Evolutionary conservation across 352 stramenopile species (phyloP), one percentile per base, ranked within the genome.

Genomic region (Globisporangium takayamanum): DNA sequence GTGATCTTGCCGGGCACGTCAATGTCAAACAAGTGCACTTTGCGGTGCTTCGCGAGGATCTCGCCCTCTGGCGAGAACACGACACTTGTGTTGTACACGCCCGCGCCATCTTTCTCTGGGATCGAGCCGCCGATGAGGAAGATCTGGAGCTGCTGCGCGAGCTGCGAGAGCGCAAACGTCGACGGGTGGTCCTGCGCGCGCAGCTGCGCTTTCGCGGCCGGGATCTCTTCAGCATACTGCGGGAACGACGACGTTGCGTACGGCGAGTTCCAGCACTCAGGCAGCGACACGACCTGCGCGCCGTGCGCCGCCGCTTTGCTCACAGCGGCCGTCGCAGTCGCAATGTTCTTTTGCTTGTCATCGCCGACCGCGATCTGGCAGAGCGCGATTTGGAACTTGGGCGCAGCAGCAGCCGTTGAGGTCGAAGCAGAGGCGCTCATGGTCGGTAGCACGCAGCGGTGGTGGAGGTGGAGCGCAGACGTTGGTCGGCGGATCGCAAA

Each of bases 1-100:
- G 86, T 98, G 67, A 99, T 99, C 51, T 97, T 97, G 53, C 97
- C 97, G 1, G 97, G 97, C 45, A 99, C 95, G 68, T 99, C 92
- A 51, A 99, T 99, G 75, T 99, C 97, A 74, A 99, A 99, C 7
- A 99, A 75, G 73, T 99, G 97, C 20, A 99, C 88, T 75, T 99
- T 99, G 61, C 97, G 89, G 83, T 99, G 97, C 83, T 99, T 99
- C 20, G 85, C 97, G 16, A 99, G 65, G 48, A 99, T 87, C 56
- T 88, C 74, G 0, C 98, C 98, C 20, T 91, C 67, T 6, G 96
- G 94, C 64, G 90, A 89, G 46, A 99, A 89, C n/a, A 99, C 82
- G 5, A 99, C 79, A 63, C 95, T 98, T n/a, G 97, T 99, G 84
- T 99, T 99, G 89, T 98, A 99, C 57, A 99, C 81, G 46, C 92